phyloP scores from a whole-genome alignment of 495 filamentous ascomycete species.

The Tuber calosporum region DNA sequence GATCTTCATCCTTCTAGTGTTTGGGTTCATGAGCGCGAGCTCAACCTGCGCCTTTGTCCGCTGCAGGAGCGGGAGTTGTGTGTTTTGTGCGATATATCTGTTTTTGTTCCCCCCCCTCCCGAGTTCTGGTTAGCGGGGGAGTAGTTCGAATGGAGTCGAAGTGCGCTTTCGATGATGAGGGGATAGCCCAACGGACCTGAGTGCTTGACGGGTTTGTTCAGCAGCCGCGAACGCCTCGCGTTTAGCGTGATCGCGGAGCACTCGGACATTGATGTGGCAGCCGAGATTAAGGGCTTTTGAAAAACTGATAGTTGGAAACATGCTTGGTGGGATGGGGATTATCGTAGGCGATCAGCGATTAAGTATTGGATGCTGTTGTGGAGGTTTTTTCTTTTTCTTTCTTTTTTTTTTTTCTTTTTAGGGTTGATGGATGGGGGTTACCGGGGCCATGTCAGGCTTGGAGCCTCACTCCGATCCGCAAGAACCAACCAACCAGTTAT shows the following conservation, averaged over 20 bases:
- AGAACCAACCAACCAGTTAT: background rate
- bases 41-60: slow-evolving; percentile 87
- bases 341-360: background rate
- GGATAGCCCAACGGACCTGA: slow-evolving; percentile 47
- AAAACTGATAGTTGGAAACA: slow-evolving; percentile 26
- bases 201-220: slow-evolving; percentile 79
- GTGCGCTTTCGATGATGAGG: background rate
- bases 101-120: no score
- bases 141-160: background rate
- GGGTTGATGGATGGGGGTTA: background rate
- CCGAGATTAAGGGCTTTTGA: slow-evolving; percentile 59
- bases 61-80: slow-evolving; percentile 67
- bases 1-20: slow-evolving; percentile 88
- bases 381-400: background rate
- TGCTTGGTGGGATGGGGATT: slow-evolving; percentile 7
- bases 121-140: background rate
- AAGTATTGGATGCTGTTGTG: background rate
- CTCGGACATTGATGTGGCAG: slow-evolving; percentile 71
- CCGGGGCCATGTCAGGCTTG: background rate
- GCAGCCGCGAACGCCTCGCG: slow-evolving; percentile 78
- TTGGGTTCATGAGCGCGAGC: slow-evolving; percentile 86
- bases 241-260: slow-evolving; percentile 91
- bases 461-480: background rate
- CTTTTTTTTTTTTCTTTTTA: background rate
- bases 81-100: slow-evolving; percentile 81